Base-by-base conservation (phyloP, 108 stramenopile genomes). In the Aurantiochytrium sp. region DNA sequence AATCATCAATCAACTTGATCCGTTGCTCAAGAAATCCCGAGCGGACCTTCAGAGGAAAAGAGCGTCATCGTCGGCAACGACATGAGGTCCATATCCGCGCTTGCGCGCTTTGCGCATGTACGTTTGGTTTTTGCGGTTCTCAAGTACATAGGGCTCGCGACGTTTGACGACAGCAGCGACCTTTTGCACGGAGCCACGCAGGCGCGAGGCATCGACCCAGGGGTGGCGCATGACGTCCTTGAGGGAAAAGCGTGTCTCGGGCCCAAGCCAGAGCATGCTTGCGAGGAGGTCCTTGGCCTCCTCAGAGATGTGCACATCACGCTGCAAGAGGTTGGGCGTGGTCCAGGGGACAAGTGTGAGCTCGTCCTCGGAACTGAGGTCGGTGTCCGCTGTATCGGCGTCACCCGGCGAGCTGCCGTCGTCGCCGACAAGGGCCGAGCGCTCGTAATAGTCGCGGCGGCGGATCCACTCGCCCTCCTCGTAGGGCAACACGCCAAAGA, bases 191-290 rank as follows among this genome's bases (percentile, higher is more conserved):
- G 73, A 83, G 8, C 73, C 73, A 23, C 73, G 73, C 44, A 83
- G 43, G 5, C 51, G 73, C 16, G 73, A 47, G 21, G 73, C 73
- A 44, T 83, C 73, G 2, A 83, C 73, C 73, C 73, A 83, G 28
- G n/a, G 18, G 51, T 83, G 73, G 21, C 73, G 44, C 73, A 83
- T 83, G 73, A 53, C 51, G n/a, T 83, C 73, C 73, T 83, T 83
- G 4, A 83, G 51, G n/a, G 49, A 51, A n/a, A 83, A 83, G 51
- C 73, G 73, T 12, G 73, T 53, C 5, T 53, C 51, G 21, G 73
- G 73, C 23, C 1, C 44, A 14, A 83, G 73, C 23, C 51, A 53
- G 23, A 83, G 51, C 73, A 83, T 83, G 28, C 51, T 83, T 10
- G 49, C 21, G 23, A 83, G 28, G 49, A 83, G 44, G 51, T 83